phyloP scores from a whole-genome alignment of 2,329 filamentous ascomycete genomes.

The Xylariaceae sp. region DNA sequence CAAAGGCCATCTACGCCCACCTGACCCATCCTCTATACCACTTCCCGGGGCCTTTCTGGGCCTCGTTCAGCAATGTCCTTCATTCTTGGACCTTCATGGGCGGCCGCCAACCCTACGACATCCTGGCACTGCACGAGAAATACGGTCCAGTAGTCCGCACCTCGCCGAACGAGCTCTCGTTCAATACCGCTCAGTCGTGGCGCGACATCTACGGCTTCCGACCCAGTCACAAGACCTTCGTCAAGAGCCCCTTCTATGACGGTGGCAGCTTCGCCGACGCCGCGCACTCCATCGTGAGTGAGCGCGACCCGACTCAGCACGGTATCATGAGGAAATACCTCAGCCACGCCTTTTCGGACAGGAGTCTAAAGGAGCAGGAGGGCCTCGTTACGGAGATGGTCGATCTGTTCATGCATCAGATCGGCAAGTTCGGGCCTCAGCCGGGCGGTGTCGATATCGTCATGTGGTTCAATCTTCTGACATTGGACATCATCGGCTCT shows the following conservation, averaged over 20 bases:
- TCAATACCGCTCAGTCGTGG: slow-evolving; percentile 1
- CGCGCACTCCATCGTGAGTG: slow-evolving; percentile 21
- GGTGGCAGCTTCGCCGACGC: slow-evolving; percentile 22
- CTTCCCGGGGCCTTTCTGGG: not conserved
- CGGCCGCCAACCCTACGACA: slow-evolving; percentile 11
- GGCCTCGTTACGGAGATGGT: slow-evolving; percentile 15
- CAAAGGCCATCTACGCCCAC: not conserved
- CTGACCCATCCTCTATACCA: not conserved
- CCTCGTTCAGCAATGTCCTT: not conserved
- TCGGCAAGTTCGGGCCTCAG: not conserved
- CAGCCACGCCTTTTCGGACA: slow-evolving; percentile 21
- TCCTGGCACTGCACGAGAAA: not conserved
- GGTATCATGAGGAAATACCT: slow-evolving; percentile 19
- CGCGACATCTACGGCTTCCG: slow-evolving; percentile 14
- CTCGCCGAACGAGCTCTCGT: not conserved
- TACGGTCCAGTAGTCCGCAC: not conserved
- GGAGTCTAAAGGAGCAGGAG: slow-evolving; percentile 24
- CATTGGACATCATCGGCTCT: slow-evolving; percentile 7
- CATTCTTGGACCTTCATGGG: slow-evolving; percentile 10
- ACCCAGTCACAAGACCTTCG: slow-evolving; percentile 26
- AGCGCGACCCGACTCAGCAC: slow-evolving; percentile 15
- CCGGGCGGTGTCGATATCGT: slow-evolving; percentile 1
- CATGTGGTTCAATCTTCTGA: slow-evolving; percentile 8
- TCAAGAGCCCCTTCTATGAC: slow-evolving; percentile 23
- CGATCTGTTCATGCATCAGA: slow-evolving; percentile 9